These are phyloP conservation scores for Penicillium robsamsonii DNA, from an alignment of 495 filamentous ascomycete genomes.

Conservation along the genomic window DNA sequence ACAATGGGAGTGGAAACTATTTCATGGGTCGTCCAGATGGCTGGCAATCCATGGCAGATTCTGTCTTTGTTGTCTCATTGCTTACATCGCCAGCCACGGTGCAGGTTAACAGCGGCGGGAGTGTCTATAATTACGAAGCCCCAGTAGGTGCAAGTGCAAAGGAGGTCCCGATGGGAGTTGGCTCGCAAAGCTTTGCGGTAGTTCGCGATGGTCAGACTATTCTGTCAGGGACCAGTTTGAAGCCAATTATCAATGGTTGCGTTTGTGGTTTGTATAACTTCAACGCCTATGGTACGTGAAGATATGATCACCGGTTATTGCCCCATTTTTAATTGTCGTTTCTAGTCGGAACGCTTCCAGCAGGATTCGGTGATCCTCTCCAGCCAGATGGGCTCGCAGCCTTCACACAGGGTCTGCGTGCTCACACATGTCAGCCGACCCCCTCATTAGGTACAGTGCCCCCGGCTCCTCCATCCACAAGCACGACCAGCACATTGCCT, in stretches of 20 bases:
- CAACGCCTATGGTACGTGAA: conserved; percentile 51
- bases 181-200: conserved; percentile 51
- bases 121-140: conserved; percentile 29
- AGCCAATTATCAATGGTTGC: conserved; percentile 47
- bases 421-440: conserved; percentile 43
- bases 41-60: conserved; percentile 45
- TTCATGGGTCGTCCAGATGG: conserved; percentile 53
- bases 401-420: conserved; percentile 45
- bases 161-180: conserved; percentile 50
- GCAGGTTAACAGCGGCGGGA: conserved; percentile 47
- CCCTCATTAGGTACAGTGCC: conserved; percentile 39
- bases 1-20: conserved; percentile 41
- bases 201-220: conserved; percentile 39
- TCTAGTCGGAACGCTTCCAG: conserved; percentile 46
- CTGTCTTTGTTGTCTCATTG: conserved; percentile 55
- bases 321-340: neutral
- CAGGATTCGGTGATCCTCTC: conserved; percentile 40
- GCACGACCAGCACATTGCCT: conserved; percentile 6
- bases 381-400: conserved; percentile 40
- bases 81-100: conserved; percentile 45
- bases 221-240: conserved; percentile 48
- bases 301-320: neutral
- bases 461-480: conserved; percentile 17
- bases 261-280: conserved; percentile 52
- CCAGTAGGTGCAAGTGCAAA: conserved; percentile 49